phyloP scores from a whole-genome alignment of 352 stramenopile species.

The Pythium monospermum region DNA sequence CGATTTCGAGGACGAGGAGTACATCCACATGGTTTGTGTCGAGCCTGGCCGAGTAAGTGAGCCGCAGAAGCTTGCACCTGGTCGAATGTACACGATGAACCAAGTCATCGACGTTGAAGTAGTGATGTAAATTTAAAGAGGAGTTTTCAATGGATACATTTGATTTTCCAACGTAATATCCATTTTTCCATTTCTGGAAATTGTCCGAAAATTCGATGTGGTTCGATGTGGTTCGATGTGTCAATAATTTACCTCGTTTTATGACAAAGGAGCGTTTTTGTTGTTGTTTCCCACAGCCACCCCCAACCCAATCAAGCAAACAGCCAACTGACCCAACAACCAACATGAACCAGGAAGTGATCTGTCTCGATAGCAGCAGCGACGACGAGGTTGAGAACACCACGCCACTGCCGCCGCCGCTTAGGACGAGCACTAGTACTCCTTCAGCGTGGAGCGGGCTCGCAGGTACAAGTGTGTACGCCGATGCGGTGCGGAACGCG shows the following conservation, averaged over 20 bases:
- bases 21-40: constrained; percentile 94
- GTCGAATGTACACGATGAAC: constrained; percentile 59
- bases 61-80: constrained; percentile 48
- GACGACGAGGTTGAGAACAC: neutral
- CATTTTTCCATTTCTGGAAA: too few relatives aligned
- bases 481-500: constrained; percentile 2
- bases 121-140: too few relatives aligned
- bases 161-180: too few relatives aligned
- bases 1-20: constrained; percentile 95
- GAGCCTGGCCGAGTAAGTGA: constrained; percentile 88
- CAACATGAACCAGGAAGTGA: neutral
- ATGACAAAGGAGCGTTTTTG: too few relatives aligned
- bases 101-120: constrained; percentile 62
- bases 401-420: neutral
- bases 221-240: too few relatives aligned
- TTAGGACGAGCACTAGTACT: neutral
- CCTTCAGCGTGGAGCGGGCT: neutral
- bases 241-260: too few relatives aligned
- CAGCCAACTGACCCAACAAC: neutral
- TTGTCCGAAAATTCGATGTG: too few relatives aligned
- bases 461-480: neutral
- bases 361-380: neutral
- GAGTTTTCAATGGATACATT: too few relatives aligned
- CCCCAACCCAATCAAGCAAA: neutral
- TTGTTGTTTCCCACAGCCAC: too few relatives aligned